Percentiles rank a stretch among this genome's conserved stretches.
Conservation (phyloP, 1,284 basidiomycete genomes). For the Trichosporon sp. region DNA sequence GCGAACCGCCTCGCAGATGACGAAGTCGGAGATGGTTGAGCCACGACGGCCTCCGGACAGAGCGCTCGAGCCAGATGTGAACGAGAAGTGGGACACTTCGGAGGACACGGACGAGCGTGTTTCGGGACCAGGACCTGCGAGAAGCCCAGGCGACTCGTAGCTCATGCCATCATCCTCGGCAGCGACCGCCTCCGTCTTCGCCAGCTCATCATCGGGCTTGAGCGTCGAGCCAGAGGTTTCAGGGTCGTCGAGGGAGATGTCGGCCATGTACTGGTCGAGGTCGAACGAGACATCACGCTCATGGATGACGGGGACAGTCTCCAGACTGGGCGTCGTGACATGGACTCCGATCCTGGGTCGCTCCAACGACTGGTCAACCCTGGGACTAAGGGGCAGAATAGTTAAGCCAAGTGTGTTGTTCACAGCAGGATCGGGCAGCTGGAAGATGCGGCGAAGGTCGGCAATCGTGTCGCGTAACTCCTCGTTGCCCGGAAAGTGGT, state of each 20-base stretch:
- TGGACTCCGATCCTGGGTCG: background rate
- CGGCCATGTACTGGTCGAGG: conserved; percentile 35
- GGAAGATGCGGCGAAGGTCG: background rate
- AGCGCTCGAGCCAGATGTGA: background rate
- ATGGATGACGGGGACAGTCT: conserved; percentile 1
- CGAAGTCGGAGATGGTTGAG: conserved; percentile 18
- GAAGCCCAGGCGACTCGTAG: background rate
- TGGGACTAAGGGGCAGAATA: background rate
- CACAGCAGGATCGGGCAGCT: background rate
- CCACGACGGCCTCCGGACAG: conserved; percentile 6
- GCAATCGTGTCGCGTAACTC: conserved; percentile 14
- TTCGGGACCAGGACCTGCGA: background rate
- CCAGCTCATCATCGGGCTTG: background rate
- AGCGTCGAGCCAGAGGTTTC: background rate
- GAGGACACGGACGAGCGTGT: background rate
- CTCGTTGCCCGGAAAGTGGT: conserved; percentile 13
- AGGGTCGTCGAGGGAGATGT: conserved; percentile 14
- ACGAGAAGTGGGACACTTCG: background rate
- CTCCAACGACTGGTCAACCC: background rate
- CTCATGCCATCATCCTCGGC: background rate
- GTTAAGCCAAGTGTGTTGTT: background rate
- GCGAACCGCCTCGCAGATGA: conserved; percentile 16
- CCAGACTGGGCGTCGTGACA: background rate
- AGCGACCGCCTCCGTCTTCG: background rate
- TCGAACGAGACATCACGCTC: conserved; percentile 31